Percentiles rank a stretch among this genome's conserved stretches.
Conservation (phyloP, 495 filamentous ascomycete species). For the Aspergillus sclerotiicarbonarius region DNA sequence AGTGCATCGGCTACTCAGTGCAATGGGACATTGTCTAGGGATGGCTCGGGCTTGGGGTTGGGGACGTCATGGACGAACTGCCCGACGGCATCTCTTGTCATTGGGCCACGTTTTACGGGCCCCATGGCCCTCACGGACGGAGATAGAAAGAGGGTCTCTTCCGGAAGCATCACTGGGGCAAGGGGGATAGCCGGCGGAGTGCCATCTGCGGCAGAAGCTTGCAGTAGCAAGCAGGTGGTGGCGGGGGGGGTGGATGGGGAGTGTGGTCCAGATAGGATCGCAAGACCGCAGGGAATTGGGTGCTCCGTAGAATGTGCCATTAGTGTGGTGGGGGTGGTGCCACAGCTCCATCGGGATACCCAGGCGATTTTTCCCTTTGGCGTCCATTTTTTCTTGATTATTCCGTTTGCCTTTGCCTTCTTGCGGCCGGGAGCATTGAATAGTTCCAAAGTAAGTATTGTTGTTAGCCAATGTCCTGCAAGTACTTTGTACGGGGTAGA, state of each 20-base stretch:
- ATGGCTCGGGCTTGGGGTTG: conserved; percentile 28
- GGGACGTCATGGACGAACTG: conserved; percentile 41
- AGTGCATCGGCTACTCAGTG: conserved; percentile 32
- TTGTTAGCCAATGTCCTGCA: conserved; percentile 2
- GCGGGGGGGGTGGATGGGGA: conserved; percentile 8
- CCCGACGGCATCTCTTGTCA: conserved; percentile 31
- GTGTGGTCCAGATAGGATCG: conserved; percentile 10
- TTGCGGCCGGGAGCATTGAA: neutral
- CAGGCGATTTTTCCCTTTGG: neutral
- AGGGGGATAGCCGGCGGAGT: conserved; percentile 21
- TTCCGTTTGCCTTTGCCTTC: neutral
- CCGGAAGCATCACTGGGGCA: conserved; percentile 33
- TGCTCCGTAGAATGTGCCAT: conserved; percentile 10
- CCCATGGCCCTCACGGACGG: conserved; percentile 24
- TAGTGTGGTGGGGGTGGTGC: conserved; percentile 23
- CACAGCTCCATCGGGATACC: conserved; percentile 16
- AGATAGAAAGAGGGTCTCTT: conserved; percentile 14
- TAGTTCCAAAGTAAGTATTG: neutral
- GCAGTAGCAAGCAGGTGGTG: conserved; percentile 20
- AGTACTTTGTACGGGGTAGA: neutral
- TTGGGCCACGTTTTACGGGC: conserved; percentile 44
- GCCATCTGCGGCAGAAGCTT: conserved; percentile 18
- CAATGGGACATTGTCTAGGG: conserved; percentile 29
- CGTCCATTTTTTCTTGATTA: conserved; percentile 3
- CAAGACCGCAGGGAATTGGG: conserved; percentile 16